Base-by-base conservation (phyloP, 202 grass and related monocot species). In the Brachypodium distachyon region DNA sequence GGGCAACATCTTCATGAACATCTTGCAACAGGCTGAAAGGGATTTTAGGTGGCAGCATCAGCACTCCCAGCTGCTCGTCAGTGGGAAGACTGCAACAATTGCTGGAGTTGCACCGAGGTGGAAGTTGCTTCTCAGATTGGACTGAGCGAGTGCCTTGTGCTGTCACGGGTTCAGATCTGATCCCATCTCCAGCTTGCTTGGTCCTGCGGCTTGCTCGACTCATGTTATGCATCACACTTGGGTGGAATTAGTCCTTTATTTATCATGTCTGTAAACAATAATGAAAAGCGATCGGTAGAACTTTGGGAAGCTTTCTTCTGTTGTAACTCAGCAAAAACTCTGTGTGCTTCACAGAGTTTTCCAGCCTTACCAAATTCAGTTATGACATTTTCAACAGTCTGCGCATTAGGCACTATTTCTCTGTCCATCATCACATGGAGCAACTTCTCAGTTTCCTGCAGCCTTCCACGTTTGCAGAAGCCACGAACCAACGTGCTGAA, bases 401-500 rank as follows among this genome's bases (percentile, higher is more conserved):
- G 23, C 46, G 63, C 16, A 80, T 74, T 38, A 39, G 83, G 73
- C 63, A 82, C 33, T 36, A 92, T 77, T 40, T 83, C 61, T 66
- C 54, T 84, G 27, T 84, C 76, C 60, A 86, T 48, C 86, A 92
- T 92, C 37, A 80, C 34, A 49, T 60, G 38, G 34, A 93, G 53
- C 63, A 89, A 47, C 67, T 81, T 81, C n/a, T 74, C 58, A 56
- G 83, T 71, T 73, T 89, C 86, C 51, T 89, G 48, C 42, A 89
- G 47, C 66, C 84, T 93, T 79, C 77, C 86, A 80, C 82, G 72
- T 78, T 88, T 88, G 61, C 86, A 88, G 69, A 88, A 83, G 16
- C 74, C 86, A 79, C 80, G 52, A 18, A 88, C 55, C 53, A 88
- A 83, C 44, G 61, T 69, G 22, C 83, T 88, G 61, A 83, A 83